Evolutionary conservation across 2,329 filamentous ascomycete species (phyloP), one percentile per base, ranked within the genome.

Genomic region (Endocalyx cinctus): DNA sequence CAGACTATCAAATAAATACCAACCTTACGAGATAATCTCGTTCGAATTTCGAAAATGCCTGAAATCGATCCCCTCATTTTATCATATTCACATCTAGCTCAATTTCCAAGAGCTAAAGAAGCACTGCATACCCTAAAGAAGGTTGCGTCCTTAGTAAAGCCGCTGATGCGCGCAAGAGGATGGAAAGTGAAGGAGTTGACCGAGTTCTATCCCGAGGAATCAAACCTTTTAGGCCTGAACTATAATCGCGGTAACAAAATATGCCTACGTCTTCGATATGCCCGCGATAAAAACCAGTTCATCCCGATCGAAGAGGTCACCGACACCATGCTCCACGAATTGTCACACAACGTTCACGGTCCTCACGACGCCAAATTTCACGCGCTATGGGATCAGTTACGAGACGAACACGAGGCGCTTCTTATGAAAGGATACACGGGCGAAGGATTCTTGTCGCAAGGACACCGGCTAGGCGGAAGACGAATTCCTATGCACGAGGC

Each of bases 241-340:
- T 70, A 84, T 48, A 85, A 90, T 51, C 62, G 63, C 13, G 88
- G 87, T 5, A 71, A 82, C 52, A 83, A 82, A 54, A 94, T 97
- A 45, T 84, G 86, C 43, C 68, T 97, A 15, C 79, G 90, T 27
- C 66, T 97, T 38, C 81, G 90, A 35, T 82, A 92, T 58, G 69
- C 84, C 5, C 70, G 75, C 48, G 86, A 94, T 55, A 71, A 75
- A 8, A 77, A 68, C 25, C 80, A 87, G 48, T 97, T 97, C 51
- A 60, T 95, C 14, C 81, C 84, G 1, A 64, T 89, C 37, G 87
- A 96, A 52, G 69, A 84, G 44, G 73, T 95, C 6, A 71, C 87
- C 27, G 88, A 96, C 58, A 97, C 90, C 0, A 84, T 97, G 79
- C 77, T 97, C 14, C 90, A 97, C 56, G 90, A 97, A 67, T 75